Base-by-base conservation (phyloP, 2,329 filamentous ascomycete genomes). In the Colletotrichum tropicicola region DNA sequence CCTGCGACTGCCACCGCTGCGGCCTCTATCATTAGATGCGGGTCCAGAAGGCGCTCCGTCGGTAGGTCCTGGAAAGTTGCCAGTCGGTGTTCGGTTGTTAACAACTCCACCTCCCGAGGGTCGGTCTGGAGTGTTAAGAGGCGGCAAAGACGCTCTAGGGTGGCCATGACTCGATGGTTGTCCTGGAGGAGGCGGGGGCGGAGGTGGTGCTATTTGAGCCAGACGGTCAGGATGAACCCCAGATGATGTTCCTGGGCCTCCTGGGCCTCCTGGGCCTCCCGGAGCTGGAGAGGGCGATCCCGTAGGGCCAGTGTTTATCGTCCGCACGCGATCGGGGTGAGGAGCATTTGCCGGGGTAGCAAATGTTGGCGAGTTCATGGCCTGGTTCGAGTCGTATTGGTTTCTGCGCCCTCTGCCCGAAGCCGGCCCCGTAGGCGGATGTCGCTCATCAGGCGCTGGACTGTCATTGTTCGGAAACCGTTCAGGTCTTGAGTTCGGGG, bases 351-450 rank as follows among this genome's bases (percentile, higher is more conserved):
- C 51, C 15, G 68, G 66, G 3, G 66, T 67, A 21, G 51, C 53
- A 5, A 59, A n/a, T 15, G 48, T 44, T 2, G 61, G 63, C 4
- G 66, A 41, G 53, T 58, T 63, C 23, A 54, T 37, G 43, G 59
- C 23, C 48, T 61, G 17, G 25, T 43, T 60, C 9, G 64, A 28
- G 6, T 66, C 60, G 37, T 69, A 66, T 65, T 59, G 72, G 53
- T 25, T 65, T 60, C 68, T 80, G 43, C 84, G 79, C 48, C 79
- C 73, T 60, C 85, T 79, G 43, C 79, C 80, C 30, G 83, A 85
- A 1, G 84, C 80, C 21, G 85, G 85, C 0, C 85, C 85, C 4
- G 84, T 86, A 19, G 84, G 85, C 19, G 83, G 83, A 43, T 81
- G 78, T 19, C 83, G 77, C n/a, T 87, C 65, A 12, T 67, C 85